Percentiles rank a stretch among this genome's conserved stretches.
Evolutionary conservation across 805 yeast genomes (phyloP).

Genomic region (Candida hispaniensis): DNA sequence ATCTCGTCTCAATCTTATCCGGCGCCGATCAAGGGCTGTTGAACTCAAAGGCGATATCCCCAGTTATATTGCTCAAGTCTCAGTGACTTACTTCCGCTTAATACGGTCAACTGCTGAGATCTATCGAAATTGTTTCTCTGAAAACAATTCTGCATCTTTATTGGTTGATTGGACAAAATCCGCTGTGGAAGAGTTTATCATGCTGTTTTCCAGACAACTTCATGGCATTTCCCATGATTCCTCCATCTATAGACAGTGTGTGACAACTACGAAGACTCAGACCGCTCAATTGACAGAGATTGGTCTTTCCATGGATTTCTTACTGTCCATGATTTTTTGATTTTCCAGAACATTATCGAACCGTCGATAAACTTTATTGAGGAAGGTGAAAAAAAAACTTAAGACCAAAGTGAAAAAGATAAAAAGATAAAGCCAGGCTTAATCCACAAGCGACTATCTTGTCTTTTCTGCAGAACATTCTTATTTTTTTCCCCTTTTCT

Average conservation of each 20-base stretch:
- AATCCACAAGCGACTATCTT: no score
- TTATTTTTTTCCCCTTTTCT: no score
- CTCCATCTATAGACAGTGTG: slow-evolving; percentile 43
- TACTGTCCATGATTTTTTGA: slow-evolving; percentile 44
- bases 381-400: no score
- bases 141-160: slow-evolving; percentile 39
- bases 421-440: no score
- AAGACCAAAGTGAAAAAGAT: no score
- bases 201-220: slow-evolving; percentile 54
- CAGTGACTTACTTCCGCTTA: slow-evolving; percentile 51
- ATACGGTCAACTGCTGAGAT: slow-evolving; percentile 47
- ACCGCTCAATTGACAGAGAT: slow-evolving; percentile 48
- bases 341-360: no score
- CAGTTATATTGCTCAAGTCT: slow-evolving; percentile 47
- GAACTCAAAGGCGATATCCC: slow-evolving; percentile 46
- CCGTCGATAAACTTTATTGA: no score
- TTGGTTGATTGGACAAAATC: slow-evolving; percentile 70
- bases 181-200: slow-evolving; percentile 50
- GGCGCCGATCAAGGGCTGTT: slow-evolving; percentile 39
- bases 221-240: slow-evolving; percentile 48
- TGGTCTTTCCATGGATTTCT: slow-evolving; percentile 66
- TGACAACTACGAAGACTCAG: slow-evolving; percentile 46
- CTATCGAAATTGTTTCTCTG: slow-evolving; percentile 34
- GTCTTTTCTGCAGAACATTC: no score
- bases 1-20: slow-evolving; percentile 39